Evolutionary conservation across 2,329 filamentous ascomycete genomes (phyloP).

Genomic region (Shiraia bambusicola): DNA sequence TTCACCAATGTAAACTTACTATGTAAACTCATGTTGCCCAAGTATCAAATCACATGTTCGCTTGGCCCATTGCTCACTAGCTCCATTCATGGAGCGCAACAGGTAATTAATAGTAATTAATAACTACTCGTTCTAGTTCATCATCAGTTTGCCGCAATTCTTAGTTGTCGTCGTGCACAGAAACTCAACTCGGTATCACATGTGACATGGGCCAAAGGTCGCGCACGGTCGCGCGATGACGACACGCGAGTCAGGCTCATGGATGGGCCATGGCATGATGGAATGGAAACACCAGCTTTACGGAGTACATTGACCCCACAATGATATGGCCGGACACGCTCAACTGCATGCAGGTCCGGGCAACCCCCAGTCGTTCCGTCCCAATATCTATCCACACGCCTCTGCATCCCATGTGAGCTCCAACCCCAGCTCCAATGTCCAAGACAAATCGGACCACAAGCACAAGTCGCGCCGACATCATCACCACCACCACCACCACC

Average conservation of each 20-base stretch:
- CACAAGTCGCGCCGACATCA: conserved; percentile 35
- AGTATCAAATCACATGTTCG: too few relatives aligned
- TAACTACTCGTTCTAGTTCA: too few relatives aligned
- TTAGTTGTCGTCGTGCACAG: too few relatives aligned
- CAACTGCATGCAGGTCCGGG: conserved; percentile 20
- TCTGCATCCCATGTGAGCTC: conserved; percentile 30
- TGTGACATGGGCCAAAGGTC: not conserved
- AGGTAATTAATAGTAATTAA: too few relatives aligned
- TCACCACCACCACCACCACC: conserved; percentile 18
- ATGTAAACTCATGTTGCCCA: too few relatives aligned
- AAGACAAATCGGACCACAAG: conserved; percentile 33
- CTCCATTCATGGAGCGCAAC: too few relatives aligned
- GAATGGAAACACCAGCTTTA: conserved; percentile 6
- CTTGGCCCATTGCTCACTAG: too few relatives aligned
- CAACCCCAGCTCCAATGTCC: conserved; percentile 18
- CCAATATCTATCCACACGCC: conserved; percentile 23
- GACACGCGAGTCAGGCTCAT: conserved; percentile 10
- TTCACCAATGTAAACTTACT: too few relatives aligned
- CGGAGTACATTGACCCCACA: conserved; percentile 14
- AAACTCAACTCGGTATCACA: not conserved
- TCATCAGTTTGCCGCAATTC: too few relatives aligned
- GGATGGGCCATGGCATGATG: not conserved
- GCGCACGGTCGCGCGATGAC: conserved; percentile 5
- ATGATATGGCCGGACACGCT: conserved; percentile 26
- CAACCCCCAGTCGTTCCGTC: conserved; percentile 20